Base-by-base conservation (phyloP, 345 rosid genomes). In the Pugionium cornutum region DNA sequence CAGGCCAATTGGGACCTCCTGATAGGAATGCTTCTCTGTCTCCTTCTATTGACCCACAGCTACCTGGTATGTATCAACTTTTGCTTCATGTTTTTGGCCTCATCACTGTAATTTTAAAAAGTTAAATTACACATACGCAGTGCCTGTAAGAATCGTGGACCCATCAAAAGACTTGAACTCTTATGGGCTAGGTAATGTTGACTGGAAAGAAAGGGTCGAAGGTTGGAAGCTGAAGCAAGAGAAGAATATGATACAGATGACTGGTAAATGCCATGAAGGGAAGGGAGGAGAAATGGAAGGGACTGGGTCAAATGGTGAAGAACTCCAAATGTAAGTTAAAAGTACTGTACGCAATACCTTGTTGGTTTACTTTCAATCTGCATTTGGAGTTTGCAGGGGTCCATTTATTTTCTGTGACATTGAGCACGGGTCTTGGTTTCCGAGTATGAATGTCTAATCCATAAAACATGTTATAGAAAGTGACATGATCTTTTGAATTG, bases 191-290 rank as follows among this genome's bases (percentile, higher is more conserved):
- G 89, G 84, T 18, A 86, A 81, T 77, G 87, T 92, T 65, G 97
- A 92, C 80, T 92, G 98, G 98, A 92, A 92, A 81, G 97, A 89
- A 74, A 86, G 97, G 49, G 83, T 92, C 36, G 94, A 92, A 78
- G 90, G 97, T 10, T 92, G 98, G 97, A 89, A 92, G 74, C 84
- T 88, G 64, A 92, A 88, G 69, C 98, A 92, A 78, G 98, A 92
- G 61, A 92, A 86, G 81, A 83, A 80, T 76, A 77, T 80, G 79
- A 67, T 76, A 78, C 91, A 85, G 27, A 70, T 81, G 85, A 82
- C 73, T 59, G 79, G 72, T 80, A 83, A 89, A 77, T 81, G 78
- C 66, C 34, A 78, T 65, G 98, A 89, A 79, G 96, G 90, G 67
- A 92, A 86, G 70, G 63, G 75, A 78, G 67, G 94, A 26, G 97